These are phyloP conservation scores for Naematelia encephala DNA, from an alignment of 768 basidiomycete genomes.

Conservation along the genomic window DNA sequence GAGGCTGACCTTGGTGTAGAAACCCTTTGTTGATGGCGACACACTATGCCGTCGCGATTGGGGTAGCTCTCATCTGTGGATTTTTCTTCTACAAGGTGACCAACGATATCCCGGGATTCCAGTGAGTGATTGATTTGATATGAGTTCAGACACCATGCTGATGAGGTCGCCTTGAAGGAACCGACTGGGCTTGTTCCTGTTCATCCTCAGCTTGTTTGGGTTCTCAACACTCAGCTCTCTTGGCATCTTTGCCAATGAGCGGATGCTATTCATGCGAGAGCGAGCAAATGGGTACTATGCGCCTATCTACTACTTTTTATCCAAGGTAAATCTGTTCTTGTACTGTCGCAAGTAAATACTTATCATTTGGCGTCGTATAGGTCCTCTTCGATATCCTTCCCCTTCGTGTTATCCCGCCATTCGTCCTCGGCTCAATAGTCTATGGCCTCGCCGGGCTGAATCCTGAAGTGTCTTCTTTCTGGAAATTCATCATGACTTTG, in stretches of 20 bases:
- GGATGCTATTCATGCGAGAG: slow-evolving; percentile 97
- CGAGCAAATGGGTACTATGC: slow-evolving; percentile 97
- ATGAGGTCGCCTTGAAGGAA: slow-evolving; percentile 35
- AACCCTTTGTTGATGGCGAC: slow-evolving; percentile 87
- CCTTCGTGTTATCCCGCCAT: slow-evolving; percentile 85
- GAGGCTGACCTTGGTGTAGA: slow-evolving; percentile 19
- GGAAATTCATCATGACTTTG: slow-evolving; percentile 96
- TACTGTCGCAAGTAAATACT: neutral
- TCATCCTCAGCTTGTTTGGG: slow-evolving; percentile 91
- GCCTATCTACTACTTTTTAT: slow-evolving; percentile 91
- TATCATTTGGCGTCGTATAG: slow-evolving; percentile 50
- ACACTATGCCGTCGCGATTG: slow-evolving; percentile 82
- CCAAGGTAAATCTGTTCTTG: slow-evolving; percentile 61
- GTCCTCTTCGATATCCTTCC: slow-evolving; percentile 96
- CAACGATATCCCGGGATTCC: slow-evolving; percentile 95
- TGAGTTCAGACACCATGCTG: neutral
- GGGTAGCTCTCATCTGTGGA: slow-evolving; percentile 86
- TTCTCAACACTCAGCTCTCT: slow-evolving; percentile 95
- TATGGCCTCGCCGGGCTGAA: slow-evolving; percentile 95
- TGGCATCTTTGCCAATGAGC: slow-evolving; percentile 88
- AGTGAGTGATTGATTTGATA: slow-evolving; percentile 60
- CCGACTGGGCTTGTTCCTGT: slow-evolving; percentile 83
- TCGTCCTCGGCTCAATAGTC: slow-evolving; percentile 92
- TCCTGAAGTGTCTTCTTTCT: slow-evolving; percentile 80
- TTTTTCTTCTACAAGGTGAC: slow-evolving; percentile 85